Percentiles rank a stretch among this genome's conserved stretches.
Evolutionary conservation across 2,329 filamentous ascomycete genomes (phyloP).

Genomic region (Penicillium corylophilum): DNA sequence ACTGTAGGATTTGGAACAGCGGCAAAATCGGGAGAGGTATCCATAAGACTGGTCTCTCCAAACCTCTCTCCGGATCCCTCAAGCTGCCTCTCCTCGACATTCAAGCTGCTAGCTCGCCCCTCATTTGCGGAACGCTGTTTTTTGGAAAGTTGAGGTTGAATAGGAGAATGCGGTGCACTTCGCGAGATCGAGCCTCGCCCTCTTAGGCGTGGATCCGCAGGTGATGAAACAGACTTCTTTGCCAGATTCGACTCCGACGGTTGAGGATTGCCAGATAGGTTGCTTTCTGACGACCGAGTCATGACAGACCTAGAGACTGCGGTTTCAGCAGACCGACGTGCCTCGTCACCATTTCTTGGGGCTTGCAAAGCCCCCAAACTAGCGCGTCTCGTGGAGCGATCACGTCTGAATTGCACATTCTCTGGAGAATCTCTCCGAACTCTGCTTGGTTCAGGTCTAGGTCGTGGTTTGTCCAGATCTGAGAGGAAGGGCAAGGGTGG

Average conservation of each 20-base stretch:
- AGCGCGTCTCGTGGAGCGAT: neutral
- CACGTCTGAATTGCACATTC: neutral
- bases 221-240: neutral
- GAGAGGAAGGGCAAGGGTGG: conserved; percentile 9
- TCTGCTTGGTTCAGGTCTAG: neutral
- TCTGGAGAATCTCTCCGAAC: neutral
- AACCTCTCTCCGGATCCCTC: neutral
- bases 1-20: neutral
- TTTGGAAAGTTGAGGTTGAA: neutral
- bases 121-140: neutral
- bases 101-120: neutral
- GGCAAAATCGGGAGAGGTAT: neutral
- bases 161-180: neutral
- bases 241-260: neutral
- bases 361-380: neutral
- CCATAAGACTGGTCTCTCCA: neutral
- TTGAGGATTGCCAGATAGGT: neutral
- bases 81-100: neutral
- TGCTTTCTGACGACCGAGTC: neutral
- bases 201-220: neutral
- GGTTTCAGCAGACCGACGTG: neutral
- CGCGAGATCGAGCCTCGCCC: neutral
- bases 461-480: neutral
- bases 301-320: neutral
- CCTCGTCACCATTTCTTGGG: too few relatives aligned